Percentiles rank a stretch among this genome's conserved stretches.
Evolutionary conservation across 1,139 yeast species (phyloP).

Genomic region (Lodderomyces metapsilosis): DNA sequence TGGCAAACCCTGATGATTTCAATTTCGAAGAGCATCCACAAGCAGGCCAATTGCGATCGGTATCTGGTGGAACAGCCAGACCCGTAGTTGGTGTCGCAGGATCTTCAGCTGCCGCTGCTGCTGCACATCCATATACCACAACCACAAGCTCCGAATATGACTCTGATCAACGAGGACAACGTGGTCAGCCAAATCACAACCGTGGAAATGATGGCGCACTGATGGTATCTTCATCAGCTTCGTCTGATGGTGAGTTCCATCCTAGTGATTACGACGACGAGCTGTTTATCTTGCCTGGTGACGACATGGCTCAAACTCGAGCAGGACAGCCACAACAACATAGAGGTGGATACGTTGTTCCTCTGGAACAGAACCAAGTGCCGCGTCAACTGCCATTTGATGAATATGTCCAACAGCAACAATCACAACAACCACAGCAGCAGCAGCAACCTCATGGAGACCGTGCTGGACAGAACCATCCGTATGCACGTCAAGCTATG

Average conservation of each 20-base stretch:
- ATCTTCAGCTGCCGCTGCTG: not conserved
- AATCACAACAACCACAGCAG: not conserved
- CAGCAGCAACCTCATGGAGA: not conserved
- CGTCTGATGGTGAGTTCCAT: conserved; percentile 13
- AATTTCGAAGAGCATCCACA: conserved; percentile 13
- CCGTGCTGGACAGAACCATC: not conserved
- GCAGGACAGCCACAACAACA: not conserved
- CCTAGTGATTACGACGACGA: conserved; percentile 15
- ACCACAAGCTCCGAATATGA: conserved; percentile 1
- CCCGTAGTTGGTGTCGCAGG: not conserved
- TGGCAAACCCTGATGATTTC: conserved; percentile 16
- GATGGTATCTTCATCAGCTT: conserved; percentile 4
- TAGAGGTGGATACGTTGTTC: not conserved
- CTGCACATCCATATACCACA: not conserved
- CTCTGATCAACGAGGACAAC: not conserved
- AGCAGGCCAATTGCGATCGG: not conserved
- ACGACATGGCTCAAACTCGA: conserved; percentile 1
- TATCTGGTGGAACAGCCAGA: not conserved
- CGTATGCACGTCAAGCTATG: not conserved
- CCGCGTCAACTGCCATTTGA: conserved; percentile 2
- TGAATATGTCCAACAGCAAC: conserved; percentile 1
- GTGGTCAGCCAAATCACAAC: not conserved
- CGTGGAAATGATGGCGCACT: not conserved
- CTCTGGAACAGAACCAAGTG: not conserved
- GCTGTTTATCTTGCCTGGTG: conserved; percentile 14